Evolutionary conservation across 495 filamentous ascomycete species (phyloP), one percentile per base, ranked within the genome.

Genomic region (Choiromyces venosus): DNA sequence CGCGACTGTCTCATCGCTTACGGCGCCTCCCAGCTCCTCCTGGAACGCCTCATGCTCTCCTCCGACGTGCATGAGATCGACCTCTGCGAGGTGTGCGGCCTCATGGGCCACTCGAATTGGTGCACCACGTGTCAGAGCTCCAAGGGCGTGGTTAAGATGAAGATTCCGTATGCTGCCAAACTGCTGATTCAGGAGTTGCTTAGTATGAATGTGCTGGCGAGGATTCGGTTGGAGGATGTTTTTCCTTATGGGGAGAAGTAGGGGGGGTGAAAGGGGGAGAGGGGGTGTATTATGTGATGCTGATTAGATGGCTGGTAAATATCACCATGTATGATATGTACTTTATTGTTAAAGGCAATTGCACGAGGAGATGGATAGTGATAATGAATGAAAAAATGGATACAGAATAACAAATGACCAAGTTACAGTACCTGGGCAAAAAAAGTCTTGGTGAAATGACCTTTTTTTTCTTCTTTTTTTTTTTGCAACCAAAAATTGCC

Each of bases 121-220:
- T 99, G 95, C 79, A 90, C 93, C 81, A 92, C 89, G 2, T 99
- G 95, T 83, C 88, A 91, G 83, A 93, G 89, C 68, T 92, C 90
- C 36, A 86, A 89, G 44, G 87, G 89, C 9, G 91, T 98, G 16
- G 89, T 90, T 9, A 90, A 91, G 83, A 94, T 99, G 91, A 93
- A 88, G 68, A 96, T 99, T 84, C 95, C 95, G n/a, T 99, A 99
- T 83, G 95, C 96, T 7, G 96, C 96, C 4, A 99, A 99, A 87
- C 83, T 99, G 80, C 84, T 99, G 68, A 91, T 99, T 42, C 95
- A 99, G 85, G 95, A 99, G 83, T 82, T 99, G 80, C 87, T 96
- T 82, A 96, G 92, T 83, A 99, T 99, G 95, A 98, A 98, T 82
- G 91, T 99, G 19, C 90, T 92, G 71, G 92, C 93, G 65, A 86